Percentiles rank a stretch among this genome's conserved stretches.
Conservation (phyloP, 305 asterid genomes). For the Rubia balearica region DNA sequence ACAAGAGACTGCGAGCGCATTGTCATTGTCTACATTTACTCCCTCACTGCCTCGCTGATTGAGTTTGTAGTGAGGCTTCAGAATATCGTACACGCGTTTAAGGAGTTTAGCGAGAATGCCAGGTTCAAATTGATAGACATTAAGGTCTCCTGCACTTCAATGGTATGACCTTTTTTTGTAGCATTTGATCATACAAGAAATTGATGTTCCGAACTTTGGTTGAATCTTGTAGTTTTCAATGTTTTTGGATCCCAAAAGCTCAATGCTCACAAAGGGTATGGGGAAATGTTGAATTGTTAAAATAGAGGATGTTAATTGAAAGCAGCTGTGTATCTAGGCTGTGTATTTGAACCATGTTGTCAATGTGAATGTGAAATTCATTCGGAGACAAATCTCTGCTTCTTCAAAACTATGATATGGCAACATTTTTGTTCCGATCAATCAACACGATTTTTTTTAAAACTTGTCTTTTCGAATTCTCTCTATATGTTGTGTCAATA, state of each 20-base stretch:
- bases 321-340: conserved; percentile 24
- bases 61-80: no score
- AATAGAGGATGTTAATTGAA: conserved; percentile 48
- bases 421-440: conserved; percentile 32
- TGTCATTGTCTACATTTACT: conserved; percentile 41
- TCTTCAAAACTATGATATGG: conserved; percentile 46
- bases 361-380: conserved; percentile 51
- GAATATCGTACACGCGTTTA: conserved; percentile 10
- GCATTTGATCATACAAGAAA: conserved; percentile 41
- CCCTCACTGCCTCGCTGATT: no score
- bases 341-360: conserved; percentile 60
- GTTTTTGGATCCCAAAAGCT: conserved; percentile 37
- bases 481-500: conserved; percentile 11
- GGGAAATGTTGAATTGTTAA: conserved; percentile 58
- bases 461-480: not conserved
- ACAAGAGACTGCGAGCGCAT: conserved; percentile 79
- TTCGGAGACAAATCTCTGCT: conserved; percentile 43
- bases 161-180: conserved; percentile 33
- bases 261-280: conserved; percentile 48
- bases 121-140: conserved; percentile 26
- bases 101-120: conserved; percentile 70
- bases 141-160: no score
- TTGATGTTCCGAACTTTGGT: conserved; percentile 41
- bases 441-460: not conserved
- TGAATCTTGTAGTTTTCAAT: conserved; percentile 54